phyloP scores from a whole-genome alignment of 2,329 filamentous ascomycete species.

The Biscogniauxia mediterranea region DNA sequence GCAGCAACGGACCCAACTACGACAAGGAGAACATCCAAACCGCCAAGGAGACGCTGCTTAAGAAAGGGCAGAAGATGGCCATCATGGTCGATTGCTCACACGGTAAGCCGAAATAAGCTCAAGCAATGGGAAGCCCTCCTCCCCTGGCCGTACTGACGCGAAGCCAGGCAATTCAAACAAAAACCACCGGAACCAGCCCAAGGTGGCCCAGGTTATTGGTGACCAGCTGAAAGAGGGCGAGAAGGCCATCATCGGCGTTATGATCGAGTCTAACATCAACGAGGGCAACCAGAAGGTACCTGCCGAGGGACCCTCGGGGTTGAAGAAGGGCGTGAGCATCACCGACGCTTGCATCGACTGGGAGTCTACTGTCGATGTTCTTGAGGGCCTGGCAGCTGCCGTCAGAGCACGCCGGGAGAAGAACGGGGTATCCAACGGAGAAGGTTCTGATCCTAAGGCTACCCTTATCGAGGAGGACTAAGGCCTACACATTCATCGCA shows the following conservation, averaged over 20 bases:
- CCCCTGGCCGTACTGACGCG: slow-evolving; percentile 11
- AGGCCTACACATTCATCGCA: neutral
- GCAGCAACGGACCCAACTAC: slow-evolving; percentile 89
- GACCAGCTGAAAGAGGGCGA: slow-evolving; percentile 88
- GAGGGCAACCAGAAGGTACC: slow-evolving; percentile 89
- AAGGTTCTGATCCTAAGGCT: slow-evolving; percentile 36
- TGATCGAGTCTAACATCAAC: slow-evolving; percentile 98
- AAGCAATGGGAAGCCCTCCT: neutral
- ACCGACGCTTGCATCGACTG: slow-evolving; percentile 96
- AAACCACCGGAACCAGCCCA: slow-evolving; percentile 95
- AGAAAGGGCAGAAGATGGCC: slow-evolving; percentile 82
- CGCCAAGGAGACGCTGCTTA: slow-evolving; percentile 73
- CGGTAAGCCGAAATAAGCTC: slow-evolving; percentile 52
- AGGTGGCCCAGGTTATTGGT: slow-evolving; percentile 77
- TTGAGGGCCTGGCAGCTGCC: slow-evolving; percentile 83
- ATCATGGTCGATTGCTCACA: slow-evolving; percentile 99
- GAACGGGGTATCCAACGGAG: slow-evolving; percentile 34
- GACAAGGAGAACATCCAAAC: slow-evolving; percentile 79
- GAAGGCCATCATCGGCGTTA: slow-evolving; percentile 87
- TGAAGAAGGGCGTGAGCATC: slow-evolving; percentile 90
- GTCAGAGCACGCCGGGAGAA: slow-evolving; percentile 71
- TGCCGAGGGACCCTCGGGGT: slow-evolving; percentile 69
- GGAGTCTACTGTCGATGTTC: slow-evolving; percentile 77
- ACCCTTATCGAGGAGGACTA: slow-evolving; percentile 54
- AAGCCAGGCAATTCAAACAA: slow-evolving; percentile 86